Percentiles rank a stretch among this genome's conserved stretches.
phyloP scores from a whole-genome alignment of 371 early-diverging fungal genomes.

The Syncephalastrum racemosum region DNA sequence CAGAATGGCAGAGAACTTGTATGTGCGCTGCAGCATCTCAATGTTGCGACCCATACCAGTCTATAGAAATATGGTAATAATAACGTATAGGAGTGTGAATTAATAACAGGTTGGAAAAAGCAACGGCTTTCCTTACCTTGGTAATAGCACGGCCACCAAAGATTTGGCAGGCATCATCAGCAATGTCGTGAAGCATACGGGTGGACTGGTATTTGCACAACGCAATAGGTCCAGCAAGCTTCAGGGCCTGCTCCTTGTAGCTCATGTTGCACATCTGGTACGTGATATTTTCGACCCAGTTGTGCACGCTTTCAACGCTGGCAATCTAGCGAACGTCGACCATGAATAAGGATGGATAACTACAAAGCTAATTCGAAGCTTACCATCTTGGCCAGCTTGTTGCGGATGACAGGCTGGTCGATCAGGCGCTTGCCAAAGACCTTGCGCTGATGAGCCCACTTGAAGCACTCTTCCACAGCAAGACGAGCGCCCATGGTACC shows the following conservation, averaged over 20 bases:
- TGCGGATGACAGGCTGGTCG: constrained; percentile 65
- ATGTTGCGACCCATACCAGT: constrained; percentile 54
- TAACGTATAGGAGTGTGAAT: no score
- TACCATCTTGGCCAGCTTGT: constrained; percentile 68
- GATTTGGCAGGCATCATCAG: constrained; percentile 59
- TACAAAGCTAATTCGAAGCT: constrained; percentile 27
- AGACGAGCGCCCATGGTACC: constrained; percentile 22
- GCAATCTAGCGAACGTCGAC: constrained; percentile 39
- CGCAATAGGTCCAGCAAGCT: constrained; percentile 59
- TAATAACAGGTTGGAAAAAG: no score
- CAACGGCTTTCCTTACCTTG: background rate
- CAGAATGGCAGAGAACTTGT: constrained; percentile 68
- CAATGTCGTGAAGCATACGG: constrained; percentile 45
- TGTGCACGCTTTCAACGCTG: constrained; percentile 48
- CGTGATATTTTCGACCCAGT: constrained; percentile 54
- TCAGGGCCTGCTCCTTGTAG: constrained; percentile 47
- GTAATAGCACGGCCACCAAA: constrained; percentile 64
- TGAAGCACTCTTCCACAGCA: constrained; percentile 36
- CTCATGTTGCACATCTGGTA: constrained; percentile 58
- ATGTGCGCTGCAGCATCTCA: constrained; percentile 42
- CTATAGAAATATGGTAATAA: background rate
- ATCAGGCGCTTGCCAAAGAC: constrained; percentile 80
- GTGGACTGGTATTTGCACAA: constrained; percentile 53
- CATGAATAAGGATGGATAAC: constrained; percentile 15
- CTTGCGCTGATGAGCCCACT: constrained; percentile 57